A percentile compares a stretch with the other conserved stretches of the same genome.
Conservation (phyloP, 257 asterid species). For the Przewalskia tangutica region DNA sequence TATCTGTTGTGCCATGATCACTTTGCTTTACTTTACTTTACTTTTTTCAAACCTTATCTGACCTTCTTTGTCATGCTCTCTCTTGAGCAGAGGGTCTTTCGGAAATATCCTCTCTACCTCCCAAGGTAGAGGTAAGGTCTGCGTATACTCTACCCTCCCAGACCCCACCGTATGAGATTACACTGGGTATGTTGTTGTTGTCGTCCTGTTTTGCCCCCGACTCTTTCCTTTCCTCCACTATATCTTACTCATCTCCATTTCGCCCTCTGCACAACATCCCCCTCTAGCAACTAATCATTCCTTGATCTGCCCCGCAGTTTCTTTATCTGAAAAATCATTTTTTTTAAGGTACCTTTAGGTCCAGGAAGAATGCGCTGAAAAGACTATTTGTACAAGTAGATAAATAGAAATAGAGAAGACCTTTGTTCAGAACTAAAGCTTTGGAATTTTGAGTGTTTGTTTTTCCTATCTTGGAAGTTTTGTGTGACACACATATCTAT, state of each 20-base stretch:
- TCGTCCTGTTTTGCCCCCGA: background rate
- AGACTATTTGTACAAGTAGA: background rate
- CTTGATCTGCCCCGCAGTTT: background rate
- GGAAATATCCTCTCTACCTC: no score
- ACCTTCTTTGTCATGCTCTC: no score
- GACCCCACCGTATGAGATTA: no score
- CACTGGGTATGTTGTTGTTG: no score
- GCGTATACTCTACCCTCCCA: no score
- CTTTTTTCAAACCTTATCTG: no score
- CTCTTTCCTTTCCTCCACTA: background rate
- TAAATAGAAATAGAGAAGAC: background rate
- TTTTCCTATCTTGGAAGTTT: background rate
- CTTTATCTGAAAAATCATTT: background rate
- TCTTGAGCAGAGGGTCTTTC: no score
- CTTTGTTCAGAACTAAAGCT: background rate
- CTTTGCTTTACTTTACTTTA: no score
- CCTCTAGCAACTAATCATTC: background rate
- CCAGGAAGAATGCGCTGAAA: background rate
- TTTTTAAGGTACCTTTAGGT: background rate
- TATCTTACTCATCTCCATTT: background rate
- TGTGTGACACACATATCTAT: background rate
- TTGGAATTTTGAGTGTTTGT: background rate
- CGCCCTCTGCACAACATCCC: background rate
- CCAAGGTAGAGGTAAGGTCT: no score
- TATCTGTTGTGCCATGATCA: no score